phyloP scores from a whole-genome alignment of 2,329 filamentous ascomycete species.

The Trichophaea hybrida region DNA sequence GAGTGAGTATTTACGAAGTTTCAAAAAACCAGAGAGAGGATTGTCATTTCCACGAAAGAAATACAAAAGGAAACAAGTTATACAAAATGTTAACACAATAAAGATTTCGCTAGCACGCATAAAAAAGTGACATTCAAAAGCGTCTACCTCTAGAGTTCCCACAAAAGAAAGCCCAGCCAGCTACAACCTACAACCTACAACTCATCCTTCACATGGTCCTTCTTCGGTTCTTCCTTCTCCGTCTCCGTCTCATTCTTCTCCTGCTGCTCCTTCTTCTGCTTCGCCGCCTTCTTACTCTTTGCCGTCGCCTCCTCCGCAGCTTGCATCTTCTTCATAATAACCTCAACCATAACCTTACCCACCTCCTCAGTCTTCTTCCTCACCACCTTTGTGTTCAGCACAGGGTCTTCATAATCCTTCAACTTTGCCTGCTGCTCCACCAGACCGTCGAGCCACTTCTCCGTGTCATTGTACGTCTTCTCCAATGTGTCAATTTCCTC shows the following conservation, averaged over 20 bases:
- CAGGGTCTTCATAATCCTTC: constrained; percentile 55
- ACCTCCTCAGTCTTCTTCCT: constrained; percentile 16
- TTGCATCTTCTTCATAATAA: constrained; percentile 11
- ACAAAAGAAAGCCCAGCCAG: not conserved
- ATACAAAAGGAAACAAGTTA: too few species aligned
- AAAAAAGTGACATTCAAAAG: not conserved
- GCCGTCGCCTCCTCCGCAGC: constrained; percentile 7
- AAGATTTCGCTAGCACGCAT: not conserved
- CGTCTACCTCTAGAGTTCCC: not conserved
- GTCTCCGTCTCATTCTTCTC: constrained; percentile 9
- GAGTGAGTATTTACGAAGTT: too few species aligned
- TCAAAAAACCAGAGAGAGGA: too few species aligned
- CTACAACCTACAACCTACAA: not conserved
- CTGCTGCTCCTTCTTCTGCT: constrained; percentile 8
- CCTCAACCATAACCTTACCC: constrained; percentile 10
- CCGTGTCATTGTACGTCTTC: constrained; percentile 46
- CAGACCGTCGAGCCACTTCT: constrained; percentile 62
- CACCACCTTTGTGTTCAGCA: constrained; percentile 58
- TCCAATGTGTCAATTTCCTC: constrained; percentile 57
- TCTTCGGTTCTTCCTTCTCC: constrained; percentile 5
- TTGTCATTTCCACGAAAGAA: too few species aligned
- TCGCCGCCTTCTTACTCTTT: constrained; percentile 4
- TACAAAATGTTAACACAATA: not conserved
- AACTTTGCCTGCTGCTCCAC: constrained; percentile 57
- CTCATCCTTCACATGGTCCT: constrained; percentile 3